phyloP scores from a whole-genome alignment of 306 rosid genomes.

The Cicer arietinum region DNA sequence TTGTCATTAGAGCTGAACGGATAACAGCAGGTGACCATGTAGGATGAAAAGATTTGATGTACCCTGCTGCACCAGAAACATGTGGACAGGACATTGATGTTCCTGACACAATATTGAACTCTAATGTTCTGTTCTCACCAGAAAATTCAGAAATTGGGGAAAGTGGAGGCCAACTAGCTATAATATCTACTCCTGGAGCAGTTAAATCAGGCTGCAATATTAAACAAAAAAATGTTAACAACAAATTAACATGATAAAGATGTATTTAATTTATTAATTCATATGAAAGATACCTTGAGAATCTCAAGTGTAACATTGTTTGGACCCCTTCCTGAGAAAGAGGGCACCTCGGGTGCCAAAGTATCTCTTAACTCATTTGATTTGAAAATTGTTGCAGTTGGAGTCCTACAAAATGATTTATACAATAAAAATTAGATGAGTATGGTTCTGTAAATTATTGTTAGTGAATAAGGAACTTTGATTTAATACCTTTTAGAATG shows the following conservation, averaged over 20 bases:
- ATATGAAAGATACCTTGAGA: not conserved
- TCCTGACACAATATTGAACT: not conserved
- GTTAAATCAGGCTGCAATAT: not conserved
- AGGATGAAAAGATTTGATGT: not conserved
- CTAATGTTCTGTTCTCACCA: not conserved
- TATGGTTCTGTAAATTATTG: no score
- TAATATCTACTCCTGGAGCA: not conserved
- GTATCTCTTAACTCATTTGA: no score
- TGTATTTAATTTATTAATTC: not conserved
- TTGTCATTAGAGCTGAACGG: not conserved
- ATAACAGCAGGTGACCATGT: constrained; percentile 3
- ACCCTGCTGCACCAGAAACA: not conserved
- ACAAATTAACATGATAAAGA: not conserved
- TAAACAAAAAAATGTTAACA: not conserved
- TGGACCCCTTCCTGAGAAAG: no score
- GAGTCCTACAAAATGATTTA: no score
- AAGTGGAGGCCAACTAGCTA: not conserved
- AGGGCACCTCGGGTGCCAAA: no score
- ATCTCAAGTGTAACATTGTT: no score
- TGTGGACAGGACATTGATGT: constrained; percentile 6
- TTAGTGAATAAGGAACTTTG: no score
- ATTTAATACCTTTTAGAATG: no score
- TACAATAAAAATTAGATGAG: no score
- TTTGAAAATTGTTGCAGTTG: no score
- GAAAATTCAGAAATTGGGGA: not conserved